phyloP scores from a whole-genome alignment of 208 protist genomes.

The Strigomonas galati region DNA sequence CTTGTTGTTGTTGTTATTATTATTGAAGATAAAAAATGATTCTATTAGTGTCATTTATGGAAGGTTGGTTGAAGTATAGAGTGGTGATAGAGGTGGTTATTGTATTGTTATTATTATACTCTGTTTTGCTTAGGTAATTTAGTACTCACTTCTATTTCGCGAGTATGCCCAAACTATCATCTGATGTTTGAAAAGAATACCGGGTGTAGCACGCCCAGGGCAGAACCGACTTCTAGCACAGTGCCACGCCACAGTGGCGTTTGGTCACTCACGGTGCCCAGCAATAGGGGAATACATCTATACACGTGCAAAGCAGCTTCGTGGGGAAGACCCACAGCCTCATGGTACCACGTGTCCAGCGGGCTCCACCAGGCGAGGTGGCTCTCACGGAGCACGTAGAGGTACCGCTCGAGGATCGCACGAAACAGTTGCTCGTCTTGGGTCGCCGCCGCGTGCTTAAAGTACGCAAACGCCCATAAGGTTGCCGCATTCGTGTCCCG shows the following conservation, averaged over 20 bases:
- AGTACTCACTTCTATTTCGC: no score
- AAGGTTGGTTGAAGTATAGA: no score
- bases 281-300: constrained; percentile 37
- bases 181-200: no score
- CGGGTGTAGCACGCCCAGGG: constrained; percentile 65
- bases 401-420: constrained; percentile 24
- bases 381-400: constrained; percentile 40
- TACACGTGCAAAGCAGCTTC: constrained; percentile 45
- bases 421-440: constrained; percentile 24
- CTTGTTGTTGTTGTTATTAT: no score
- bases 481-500: constrained; percentile 14
- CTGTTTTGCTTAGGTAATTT: no score
- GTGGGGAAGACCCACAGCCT: constrained; percentile 61
- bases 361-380: constrained; percentile 61
- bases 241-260: constrained; percentile 43
- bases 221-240: constrained; percentile 40
- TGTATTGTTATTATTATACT: no score
- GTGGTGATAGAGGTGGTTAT: no score
- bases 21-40: no score
- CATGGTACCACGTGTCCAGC: constrained; percentile 44
- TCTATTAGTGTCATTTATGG: no score
- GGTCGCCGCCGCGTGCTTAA: constrained; percentile 18
- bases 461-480: constrained; percentile 16
- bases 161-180: no score
- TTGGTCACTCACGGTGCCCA: constrained; percentile 23